Percentiles rank a stretch among this genome's conserved stretches.
These are phyloP conservation scores for Solanum sejunctum DNA, from an alignment of 257 asterid genomes.

Conservation along the genomic window DNA sequence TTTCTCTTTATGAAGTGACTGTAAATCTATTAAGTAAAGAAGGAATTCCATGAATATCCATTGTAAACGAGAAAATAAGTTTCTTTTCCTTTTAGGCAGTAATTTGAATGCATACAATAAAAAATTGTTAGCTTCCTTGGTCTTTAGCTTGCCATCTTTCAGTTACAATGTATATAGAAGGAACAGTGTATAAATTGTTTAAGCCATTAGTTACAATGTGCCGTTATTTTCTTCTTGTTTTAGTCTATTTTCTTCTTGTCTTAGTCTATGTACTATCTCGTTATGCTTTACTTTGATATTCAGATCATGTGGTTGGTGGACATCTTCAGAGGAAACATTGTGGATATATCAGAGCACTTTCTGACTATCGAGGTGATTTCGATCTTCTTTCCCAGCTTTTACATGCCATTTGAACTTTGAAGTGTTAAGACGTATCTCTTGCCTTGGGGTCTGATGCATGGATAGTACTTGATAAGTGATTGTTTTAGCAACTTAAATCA, in stretches of 20 bases:
- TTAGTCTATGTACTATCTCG: neutral
- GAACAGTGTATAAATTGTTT: neutral
- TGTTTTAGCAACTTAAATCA: neutral
- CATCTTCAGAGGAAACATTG: constrained; percentile 66
- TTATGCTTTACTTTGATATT: constrained; percentile 10
- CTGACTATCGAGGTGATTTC: constrained; percentile 61
- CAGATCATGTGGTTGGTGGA: constrained; percentile 78
- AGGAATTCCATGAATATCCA: neutral
- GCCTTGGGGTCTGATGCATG: neutral
- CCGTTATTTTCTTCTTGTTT: neutral
- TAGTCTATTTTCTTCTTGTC: neutral
- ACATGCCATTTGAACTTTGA: constrained; percentile 7
- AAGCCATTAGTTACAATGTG: neutral
- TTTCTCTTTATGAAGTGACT: neutral
- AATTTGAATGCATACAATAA: neutral
- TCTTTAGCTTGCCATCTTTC: neutral
- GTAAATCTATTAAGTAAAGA: neutral
- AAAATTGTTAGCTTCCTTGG: neutral
- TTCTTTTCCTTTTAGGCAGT: neutral
- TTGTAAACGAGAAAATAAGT: neutral
- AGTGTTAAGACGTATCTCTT: neutral
- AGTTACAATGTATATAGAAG: neutral
- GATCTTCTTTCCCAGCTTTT: constrained; percentile 1
- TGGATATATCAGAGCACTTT: constrained; percentile 69
- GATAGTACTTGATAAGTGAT: neutral